These are phyloP conservation scores for Penicillium sp. DNA, from an alignment of 2,329 filamentous ascomycete species.

Conservation along the genomic window DNA sequence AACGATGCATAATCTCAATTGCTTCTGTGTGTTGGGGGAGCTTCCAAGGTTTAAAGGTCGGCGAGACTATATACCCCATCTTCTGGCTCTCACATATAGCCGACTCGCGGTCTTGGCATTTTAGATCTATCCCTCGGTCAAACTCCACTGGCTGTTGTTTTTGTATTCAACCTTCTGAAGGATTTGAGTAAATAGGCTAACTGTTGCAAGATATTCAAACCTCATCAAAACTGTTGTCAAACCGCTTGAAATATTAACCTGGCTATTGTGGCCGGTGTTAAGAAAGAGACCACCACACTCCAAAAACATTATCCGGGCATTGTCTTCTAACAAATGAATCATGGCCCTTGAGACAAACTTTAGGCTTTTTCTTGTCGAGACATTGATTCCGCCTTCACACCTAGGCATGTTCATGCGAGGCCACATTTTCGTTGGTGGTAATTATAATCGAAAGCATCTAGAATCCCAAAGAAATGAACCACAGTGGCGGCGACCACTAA, in stretches of 20 bases:
- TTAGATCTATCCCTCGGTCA: not conserved
- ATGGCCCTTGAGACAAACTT: too few relatives aligned
- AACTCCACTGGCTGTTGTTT: not conserved
- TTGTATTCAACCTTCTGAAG: not conserved
- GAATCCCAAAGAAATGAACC: not conserved
- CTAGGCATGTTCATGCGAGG: not conserved
- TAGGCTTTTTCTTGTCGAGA: not conserved
- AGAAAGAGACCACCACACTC: not conserved
- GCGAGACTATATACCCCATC: slow-evolving; percentile 2
- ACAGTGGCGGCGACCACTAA: slow-evolving; percentile 27
- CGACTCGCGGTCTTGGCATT: slow-evolving; percentile 26
- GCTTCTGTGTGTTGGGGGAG: not conserved
- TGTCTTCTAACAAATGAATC: not conserved
- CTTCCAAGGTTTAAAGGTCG: not conserved
- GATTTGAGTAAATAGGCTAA: not conserved
- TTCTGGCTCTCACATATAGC: slow-evolving; percentile 7
- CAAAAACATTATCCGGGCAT: not conserved
- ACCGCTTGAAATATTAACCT: not conserved
- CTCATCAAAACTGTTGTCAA: not conserved
- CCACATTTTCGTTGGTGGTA: not conserved
- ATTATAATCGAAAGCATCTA: not conserved
- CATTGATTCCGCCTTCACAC: not conserved
- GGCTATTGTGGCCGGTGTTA: not conserved
- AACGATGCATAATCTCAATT: slow-evolving; percentile 15
- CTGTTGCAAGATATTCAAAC: not conserved